Conservation (phyloP, 1,284 basidiomycete species). For the Coniferiporia sulphurascens region DNA sequence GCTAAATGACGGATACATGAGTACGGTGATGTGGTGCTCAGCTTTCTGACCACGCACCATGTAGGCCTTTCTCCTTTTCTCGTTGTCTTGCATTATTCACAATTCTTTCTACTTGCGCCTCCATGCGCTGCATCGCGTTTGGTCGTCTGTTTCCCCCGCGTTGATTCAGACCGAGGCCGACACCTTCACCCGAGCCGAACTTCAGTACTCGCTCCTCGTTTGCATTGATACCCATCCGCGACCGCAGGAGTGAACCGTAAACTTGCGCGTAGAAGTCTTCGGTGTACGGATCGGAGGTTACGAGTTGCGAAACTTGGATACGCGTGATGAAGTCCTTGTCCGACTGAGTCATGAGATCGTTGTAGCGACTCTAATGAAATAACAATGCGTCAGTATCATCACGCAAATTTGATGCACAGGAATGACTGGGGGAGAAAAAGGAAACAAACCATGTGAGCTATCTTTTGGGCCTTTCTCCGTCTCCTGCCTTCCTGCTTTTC, state of each 20-base stretch:
- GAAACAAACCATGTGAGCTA: constrained; percentile 71
- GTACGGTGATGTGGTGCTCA: neutral
- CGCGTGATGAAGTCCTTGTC: constrained; percentile 99
- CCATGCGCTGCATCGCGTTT: constrained; percentile 96
- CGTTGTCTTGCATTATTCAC: constrained; percentile 88
- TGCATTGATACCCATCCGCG: constrained; percentile 65
- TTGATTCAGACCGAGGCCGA: constrained; percentile 72
- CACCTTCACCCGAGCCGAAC: constrained; percentile 75
- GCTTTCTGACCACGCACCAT: constrained; percentile 42
- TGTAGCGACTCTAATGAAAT: constrained; percentile 78
- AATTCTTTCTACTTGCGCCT: constrained; percentile 94
- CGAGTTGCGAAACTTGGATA: constrained; percentile 97
- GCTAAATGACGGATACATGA: constrained; percentile 37
- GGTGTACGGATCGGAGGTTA: constrained; percentile 93
- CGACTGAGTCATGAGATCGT: constrained; percentile 97
- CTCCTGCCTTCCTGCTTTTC: constrained; percentile 83
- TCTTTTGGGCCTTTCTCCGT: constrained; percentile 76
- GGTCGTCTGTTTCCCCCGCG: constrained; percentile 69
- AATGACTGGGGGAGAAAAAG: neutral
- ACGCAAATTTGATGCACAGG: constrained; percentile 12
- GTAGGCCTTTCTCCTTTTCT: constrained; percentile 73
- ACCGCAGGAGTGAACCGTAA: constrained; percentile 78
- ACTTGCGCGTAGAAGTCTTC: constrained; percentile 99
- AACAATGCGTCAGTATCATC: constrained; percentile 1
- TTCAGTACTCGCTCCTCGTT: constrained; percentile 77